Conservation (phyloP, 768 basidiomycete genomes). For the Xerocomellus amylosporus region DNA sequence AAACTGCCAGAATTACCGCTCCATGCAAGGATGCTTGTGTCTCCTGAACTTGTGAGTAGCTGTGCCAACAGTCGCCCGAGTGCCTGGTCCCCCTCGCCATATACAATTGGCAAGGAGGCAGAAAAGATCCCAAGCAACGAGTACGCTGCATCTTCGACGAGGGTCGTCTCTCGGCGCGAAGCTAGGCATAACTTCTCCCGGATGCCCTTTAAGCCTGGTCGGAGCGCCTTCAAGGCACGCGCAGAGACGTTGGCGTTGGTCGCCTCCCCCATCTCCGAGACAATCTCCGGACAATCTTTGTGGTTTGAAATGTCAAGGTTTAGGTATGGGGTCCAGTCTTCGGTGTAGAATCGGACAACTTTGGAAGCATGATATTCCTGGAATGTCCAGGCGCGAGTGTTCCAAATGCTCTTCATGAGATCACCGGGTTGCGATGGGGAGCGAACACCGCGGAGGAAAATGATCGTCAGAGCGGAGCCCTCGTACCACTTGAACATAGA, state of each 20-base stretch:
- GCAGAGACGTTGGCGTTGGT: neutral
- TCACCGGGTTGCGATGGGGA: neutral
- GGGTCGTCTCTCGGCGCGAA: slow-evolving; percentile 5
- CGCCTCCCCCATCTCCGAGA: slow-evolving; percentile 7
- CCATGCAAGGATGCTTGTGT: neutral
- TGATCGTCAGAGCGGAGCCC: neutral
- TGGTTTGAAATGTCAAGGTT: slow-evolving; percentile 4
- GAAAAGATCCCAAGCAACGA: too few relatives aligned
- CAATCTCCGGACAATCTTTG: slow-evolving; percentile 1
- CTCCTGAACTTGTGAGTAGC: too few relatives aligned
- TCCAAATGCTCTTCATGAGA: slow-evolving; percentile 1
- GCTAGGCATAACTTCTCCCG: slow-evolving; percentile 7
- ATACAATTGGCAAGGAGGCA: too few relatives aligned
- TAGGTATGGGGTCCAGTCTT: slow-evolving; percentile 11
- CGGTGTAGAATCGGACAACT: slow-evolving; percentile 9
- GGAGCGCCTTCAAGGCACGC: neutral
- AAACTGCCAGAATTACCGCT: neutral
- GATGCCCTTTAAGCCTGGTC: slow-evolving; percentile 1
- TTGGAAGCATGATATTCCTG: slow-evolving; percentile 16
- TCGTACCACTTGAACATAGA: too few relatives aligned
- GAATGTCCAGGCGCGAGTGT: neutral
- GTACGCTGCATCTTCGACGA: slow-evolving; percentile 8
- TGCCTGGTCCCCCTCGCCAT: too few relatives aligned
- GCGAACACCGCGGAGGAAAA: neutral
- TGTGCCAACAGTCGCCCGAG: too few relatives aligned